A percentile compares a stretch with the other conserved stretches of the same genome.
phyloP scores from a whole-genome alignment of 257 asterid genomes.

The Solanum stenotomum region DNA sequence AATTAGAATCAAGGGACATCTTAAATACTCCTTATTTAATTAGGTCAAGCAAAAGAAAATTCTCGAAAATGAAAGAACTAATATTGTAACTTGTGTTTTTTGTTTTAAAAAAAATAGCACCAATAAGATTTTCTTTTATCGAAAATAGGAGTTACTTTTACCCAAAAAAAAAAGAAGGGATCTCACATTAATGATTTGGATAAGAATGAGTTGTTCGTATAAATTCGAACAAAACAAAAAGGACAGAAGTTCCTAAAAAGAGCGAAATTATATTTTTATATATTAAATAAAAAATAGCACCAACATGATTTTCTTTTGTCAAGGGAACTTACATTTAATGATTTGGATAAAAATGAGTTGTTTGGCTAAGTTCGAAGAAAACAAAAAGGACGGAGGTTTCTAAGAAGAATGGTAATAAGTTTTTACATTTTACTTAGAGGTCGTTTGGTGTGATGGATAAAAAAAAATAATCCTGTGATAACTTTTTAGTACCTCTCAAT shows the following conservation, averaged over 20 bases:
- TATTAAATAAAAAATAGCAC: neutral
- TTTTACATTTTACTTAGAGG: too few species aligned
- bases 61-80: neutral
- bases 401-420: neutral
- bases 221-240: neutral
- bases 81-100: neutral
- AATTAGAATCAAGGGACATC: neutral
- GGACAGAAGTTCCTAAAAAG: neutral
- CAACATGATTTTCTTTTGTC: too few species aligned
- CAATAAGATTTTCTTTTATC: too few species aligned
- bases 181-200: neutral
- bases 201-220: too few species aligned
- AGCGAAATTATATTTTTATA: neutral
- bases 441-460: too few species aligned
- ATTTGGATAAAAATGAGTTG: neutral
- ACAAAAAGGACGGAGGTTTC: neutral
- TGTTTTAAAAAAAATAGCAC: too few species aligned
- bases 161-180: neutral
- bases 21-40: neutral
- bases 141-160: neutral
- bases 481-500: too few species aligned
- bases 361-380: neutral
- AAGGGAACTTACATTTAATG: too few species aligned
- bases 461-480: accelerated
- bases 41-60: neutral